Base-by-base conservation (phyloP, 1,284 basidiomycete species). In the Waitea zeae region DNA sequence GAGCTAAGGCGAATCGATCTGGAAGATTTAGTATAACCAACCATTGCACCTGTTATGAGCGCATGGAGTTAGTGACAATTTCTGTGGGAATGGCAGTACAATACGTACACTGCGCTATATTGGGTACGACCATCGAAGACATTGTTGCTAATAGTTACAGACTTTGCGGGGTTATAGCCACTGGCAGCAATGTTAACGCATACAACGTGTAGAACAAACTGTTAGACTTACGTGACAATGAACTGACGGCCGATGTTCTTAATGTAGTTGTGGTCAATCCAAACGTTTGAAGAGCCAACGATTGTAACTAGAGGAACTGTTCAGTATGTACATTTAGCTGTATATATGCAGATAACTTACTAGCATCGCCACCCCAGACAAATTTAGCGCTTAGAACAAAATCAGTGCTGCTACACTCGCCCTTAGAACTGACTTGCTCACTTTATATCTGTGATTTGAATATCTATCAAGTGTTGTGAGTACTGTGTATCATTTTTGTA, bases 301-400 rank as follows among this genome's bases (percentile, higher is more conserved):
- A 28, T 17, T n/a, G 24, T 7, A 26, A n/a, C 7, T 26, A n/a
- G 9, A 7, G 24, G 24, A 9, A 7, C 24, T 9, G 24, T n/a
- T 26, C n/a, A 7, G 24, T n/a, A 26, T 7, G n/a, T 9, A 26
- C 24, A 9, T 26, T 9, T n/a, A 3, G 12, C 2, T 11, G 12
- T 14, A 18, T 15, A n/a, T n/a, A 19, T 37, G 14, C 7, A 9
- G 7, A 19, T 3, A 48, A 32, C 5, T 36, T 43, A 24, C 47
- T 38, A 12, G 39, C 49, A 28, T 51, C 49, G 13, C 49, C 49
- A 11, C 48, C 47, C 49, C 49, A 49, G 20, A 49, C 47, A 35
- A 37, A 48, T 34, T 43, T 32, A 4, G 43, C 34, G 35, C 45
- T 49, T 19, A 7, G 24, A 9, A 26, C 24, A 26, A 26, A 7